Base-by-base conservation (phyloP, 352 stramenopile genomes). In the Thalassiosira hispida region DNA sequence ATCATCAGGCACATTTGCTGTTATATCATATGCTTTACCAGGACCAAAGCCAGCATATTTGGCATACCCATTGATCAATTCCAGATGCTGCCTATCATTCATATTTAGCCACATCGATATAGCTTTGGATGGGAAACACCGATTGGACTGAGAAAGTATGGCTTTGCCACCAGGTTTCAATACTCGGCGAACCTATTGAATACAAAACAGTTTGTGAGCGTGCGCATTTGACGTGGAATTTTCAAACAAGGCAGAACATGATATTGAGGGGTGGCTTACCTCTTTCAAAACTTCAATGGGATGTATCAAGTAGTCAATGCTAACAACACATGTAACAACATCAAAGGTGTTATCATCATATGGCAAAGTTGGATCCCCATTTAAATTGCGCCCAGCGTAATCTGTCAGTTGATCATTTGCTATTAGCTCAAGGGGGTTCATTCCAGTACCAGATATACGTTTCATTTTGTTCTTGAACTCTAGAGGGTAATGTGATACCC, bases 101-200 rank as follows among this genome's bases (percentile, higher is more conserved):
- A 93, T 96, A 47, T 90, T 73, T 1, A 95, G 75, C 93, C 93
- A 96, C 83, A 96, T 96, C 5, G 84, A 52, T 77, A 96, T 93
- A 3, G 91, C 91, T 78, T 96, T 96, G 6, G 85, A 92, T 22
- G 92, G 90, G 72, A 96, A 96, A 65, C 88, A 92, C 42, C 89
- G 83, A 78, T 96, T 96, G n/a, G 79, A 92, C 77, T 96, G 92
- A 52, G 79, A 93, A 56, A 96, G 90, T 59, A 96, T 96, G 9
- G 92, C 87, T 75, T 92, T 92, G 2, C 93, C 93, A 60, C 90
- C 91, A 7, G 91, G 91, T 62, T 85, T 78, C 14, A 96, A 72
- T n/a, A 96, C 92, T 40, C 93, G 83, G 52, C 74, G 53, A 69
- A 76, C 67, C 67, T 76, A 20, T 56, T 52, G 5, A 66, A 46